phyloP scores from a whole-genome alignment of 2,329 filamentous ascomycete species.

The Sclerotinia spermophila region DNA sequence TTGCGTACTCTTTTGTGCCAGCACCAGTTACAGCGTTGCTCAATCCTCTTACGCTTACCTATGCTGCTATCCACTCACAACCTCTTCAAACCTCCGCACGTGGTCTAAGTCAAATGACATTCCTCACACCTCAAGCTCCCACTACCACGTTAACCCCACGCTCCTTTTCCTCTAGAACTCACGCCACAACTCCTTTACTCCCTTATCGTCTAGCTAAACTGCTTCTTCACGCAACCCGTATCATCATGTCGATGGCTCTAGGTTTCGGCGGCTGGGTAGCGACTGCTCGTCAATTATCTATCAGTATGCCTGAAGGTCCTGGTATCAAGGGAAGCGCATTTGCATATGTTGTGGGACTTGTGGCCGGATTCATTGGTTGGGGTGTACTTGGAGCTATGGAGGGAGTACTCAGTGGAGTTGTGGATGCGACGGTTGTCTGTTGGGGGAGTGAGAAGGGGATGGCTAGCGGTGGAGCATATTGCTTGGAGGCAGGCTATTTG shows the following conservation, averaged over 20 bases:
- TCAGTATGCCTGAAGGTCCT: slow-evolving; percentile 49
- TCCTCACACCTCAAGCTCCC: slow-evolving; percentile 68
- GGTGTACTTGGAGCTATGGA: slow-evolving; percentile 89
- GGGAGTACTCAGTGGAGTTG: slow-evolving; percentile 78
- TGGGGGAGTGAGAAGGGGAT: slow-evolving; percentile 85
- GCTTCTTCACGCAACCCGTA: slow-evolving; percentile 82
- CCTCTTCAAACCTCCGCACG: slow-evolving; percentile 73
- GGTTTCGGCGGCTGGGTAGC: slow-evolving; percentile 97
- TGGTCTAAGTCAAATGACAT: slow-evolving; percentile 76
- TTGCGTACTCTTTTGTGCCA: slow-evolving; percentile 76
- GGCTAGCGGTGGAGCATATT: slow-evolving; percentile 71
- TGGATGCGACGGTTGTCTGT: slow-evolving; percentile 87
- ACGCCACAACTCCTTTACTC: slow-evolving; percentile 56
- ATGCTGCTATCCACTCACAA: slow-evolving; percentile 89
- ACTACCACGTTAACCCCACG: slow-evolving; percentile 67
- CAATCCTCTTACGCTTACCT: slow-evolving; percentile 88
- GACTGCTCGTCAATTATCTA: slow-evolving; percentile 73
- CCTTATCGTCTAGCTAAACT: slow-evolving; percentile 90
- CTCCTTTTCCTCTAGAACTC: slow-evolving; percentile 45
- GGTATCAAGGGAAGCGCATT: slow-evolving; percentile 78
- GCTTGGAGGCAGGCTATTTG: slow-evolving; percentile 83
- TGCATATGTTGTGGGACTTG: slow-evolving; percentile 87
- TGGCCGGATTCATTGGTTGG: slow-evolving; percentile 94
- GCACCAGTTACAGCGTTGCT: slow-evolving; percentile 81
- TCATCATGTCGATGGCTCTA: slow-evolving; percentile 84